Evolutionary conservation across 768 basidiomycete species (phyloP), one percentile per base, ranked within the genome.

Genomic region (Pulveroboletus sp.): DNA sequence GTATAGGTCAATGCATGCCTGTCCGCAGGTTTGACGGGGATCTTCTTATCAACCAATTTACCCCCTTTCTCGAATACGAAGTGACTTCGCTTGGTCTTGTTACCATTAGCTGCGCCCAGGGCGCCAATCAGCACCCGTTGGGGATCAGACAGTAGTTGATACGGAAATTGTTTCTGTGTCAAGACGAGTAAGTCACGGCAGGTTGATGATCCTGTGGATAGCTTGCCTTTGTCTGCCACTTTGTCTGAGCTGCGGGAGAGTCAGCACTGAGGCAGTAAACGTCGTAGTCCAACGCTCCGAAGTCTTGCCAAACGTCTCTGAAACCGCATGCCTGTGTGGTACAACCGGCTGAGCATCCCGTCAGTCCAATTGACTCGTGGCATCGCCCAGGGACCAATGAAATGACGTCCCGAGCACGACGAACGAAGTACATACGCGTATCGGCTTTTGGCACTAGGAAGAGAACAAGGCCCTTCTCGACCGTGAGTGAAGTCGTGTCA

Each of bases 41-140:
- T 71, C 62, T 82, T 83, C 72, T 83, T 89, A 14, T 94, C 86
- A 4, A 95, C 69, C 36, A 98, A 74, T 67, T 90, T 90, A 2
- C 93, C 94, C 6, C 91, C 93, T 67, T 89, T 88, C 57, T 82
- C 89, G 58, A 97, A 95, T 58, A 97, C 81, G 68, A 95, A 96
- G 68, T 95, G 93, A 56, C 89, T 93, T 13, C 94, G 82, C 71
- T 89, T 90, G 45, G 90, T 91, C 73, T 82, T 89, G 30, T 85
- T 88, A 9, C 84, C 83, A 30, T 80, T 80, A 0, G 78, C 84
- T 13, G 90, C 90, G 14, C 93, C 94, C 23, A 98, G 76, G 3
- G 83, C 86, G 29, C 77, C 76, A 56, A 97, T 89, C 26, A 97
- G 75, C 20, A 75, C 65, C 40, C 85, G 81, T 64, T 92, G 82